Conservation (phyloP, 352 stramenopile species). For the Phytophthora macrochlamydospora region DNA sequence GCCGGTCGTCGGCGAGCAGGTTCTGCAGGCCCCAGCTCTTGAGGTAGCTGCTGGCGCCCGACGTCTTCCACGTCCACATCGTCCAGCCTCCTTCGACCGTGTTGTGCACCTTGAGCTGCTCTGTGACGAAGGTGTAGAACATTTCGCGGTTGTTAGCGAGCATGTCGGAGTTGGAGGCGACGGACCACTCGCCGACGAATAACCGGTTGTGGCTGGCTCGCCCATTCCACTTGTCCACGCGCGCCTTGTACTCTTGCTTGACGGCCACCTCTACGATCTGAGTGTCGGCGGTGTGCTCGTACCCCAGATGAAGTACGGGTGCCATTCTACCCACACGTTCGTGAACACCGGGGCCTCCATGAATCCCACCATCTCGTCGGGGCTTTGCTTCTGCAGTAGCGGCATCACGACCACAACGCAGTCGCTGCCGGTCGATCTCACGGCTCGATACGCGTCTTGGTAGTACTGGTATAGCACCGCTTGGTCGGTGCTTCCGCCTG, state of each 20-base stretch:
- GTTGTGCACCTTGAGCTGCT: constrained; percentile 62
- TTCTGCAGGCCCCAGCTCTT: constrained; percentile 65
- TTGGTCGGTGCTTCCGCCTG: constrained; percentile 49
- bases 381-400: constrained; percentile 52
- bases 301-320: constrained; percentile 86
- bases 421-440: constrained; percentile 61
- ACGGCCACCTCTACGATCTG: constrained; percentile 55
- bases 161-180: constrained; percentile 62
- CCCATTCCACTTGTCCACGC: constrained; percentile 45
- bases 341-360: constrained; percentile 50
- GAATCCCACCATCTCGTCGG: constrained; percentile 54
- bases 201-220: constrained; percentile 42
- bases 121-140: constrained; percentile 62
- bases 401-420: constrained; percentile 67
- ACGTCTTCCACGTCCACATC: constrained; percentile 50
- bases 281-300: constrained; percentile 56
- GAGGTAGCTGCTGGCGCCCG: constrained; percentile 40
- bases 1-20: constrained; percentile 45
- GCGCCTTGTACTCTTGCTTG: constrained; percentile 46
- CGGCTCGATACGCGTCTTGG: constrained; percentile 63
- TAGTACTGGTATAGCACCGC: constrained; percentile 74
- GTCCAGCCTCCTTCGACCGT: constrained; percentile 59
- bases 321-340: constrained; percentile 87
- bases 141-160: constrained; percentile 48
- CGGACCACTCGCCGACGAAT: constrained; percentile 70